Base-by-base conservation (phyloP, 306 rosid species). In the Rosa rugosa region DNA sequence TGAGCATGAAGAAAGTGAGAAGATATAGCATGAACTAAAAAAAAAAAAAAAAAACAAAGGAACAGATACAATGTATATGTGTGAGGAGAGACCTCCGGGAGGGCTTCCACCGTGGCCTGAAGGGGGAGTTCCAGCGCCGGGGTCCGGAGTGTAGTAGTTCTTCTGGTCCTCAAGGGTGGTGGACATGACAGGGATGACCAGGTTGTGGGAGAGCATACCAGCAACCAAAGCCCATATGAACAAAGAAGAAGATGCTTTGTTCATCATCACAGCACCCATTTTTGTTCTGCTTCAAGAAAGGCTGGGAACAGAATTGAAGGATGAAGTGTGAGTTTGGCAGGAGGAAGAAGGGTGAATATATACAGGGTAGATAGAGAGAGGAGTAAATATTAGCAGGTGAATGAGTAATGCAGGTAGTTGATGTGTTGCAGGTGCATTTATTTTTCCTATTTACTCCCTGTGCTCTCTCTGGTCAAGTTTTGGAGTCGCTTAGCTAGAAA, bases 331-430 rank as follows among this genome's bases (percentile, higher is more conserved):
- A 77, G 83, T 23, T 68, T 44, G 81, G 67, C 56, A 60, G 80
- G 65, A 84, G 78, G 57, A 75, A 75, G 76, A 11, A 22, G 17
- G 56, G 45, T 79, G 87, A 77, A 89, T 89, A 89, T 53, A 88
- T 80, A 64, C 34, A 77, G 70, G 78, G 87, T 62, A 18, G 71
- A 70, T 38, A 70, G 80, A 64, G 80, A 69, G 78, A 47, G 91
- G 80, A 95, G 93, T 93, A 73, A 91, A 96, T 93, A 84, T 73
- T 53, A 67, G 78, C 97, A 84, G 98, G 89, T 90, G 94, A 86
- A 82, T 75, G 85, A 86, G 87, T 80, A 17, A 2, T 86, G 86
- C 40, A 82, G 92, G 88, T 96, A 76, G 99, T 89, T 96, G 97
- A 31, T 31, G 87, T 83, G 20, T 66, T 80, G 90, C 91, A 90